Evolutionary conservation across 768 basidiomycete species (phyloP).

Genomic region (Strobilomyces dryophilus): DNA sequence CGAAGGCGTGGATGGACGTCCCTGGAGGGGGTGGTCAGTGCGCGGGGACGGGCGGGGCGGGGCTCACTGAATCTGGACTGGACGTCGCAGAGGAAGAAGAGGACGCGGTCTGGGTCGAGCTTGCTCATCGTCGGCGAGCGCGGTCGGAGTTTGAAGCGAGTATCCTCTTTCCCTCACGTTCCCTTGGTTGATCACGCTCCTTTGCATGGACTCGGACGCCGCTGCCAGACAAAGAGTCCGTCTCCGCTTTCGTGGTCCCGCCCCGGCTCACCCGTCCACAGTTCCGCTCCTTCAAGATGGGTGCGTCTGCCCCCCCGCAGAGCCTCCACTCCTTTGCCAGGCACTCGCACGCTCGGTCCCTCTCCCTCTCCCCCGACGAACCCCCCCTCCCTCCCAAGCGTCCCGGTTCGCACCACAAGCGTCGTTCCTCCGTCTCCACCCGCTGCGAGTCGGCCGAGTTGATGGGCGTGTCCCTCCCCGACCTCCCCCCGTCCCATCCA

Average conservation of each 20-base stretch:
- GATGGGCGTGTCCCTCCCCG: conserved; percentile 77
- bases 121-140: conserved; percentile 4
- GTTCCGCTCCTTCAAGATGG: conserved; percentile 75
- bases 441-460: conserved; percentile 86
- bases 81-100: conserved; percentile 83
- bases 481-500: conserved; percentile 53
- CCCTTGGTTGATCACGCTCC: conserved; percentile 14
- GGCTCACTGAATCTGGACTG: conserved; percentile 69
- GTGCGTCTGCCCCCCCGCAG: conserved; percentile 36
- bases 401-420: conserved; percentile 73
- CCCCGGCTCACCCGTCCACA: conserved; percentile 23
- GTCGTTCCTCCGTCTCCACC: conserved; percentile 85
- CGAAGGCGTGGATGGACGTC: conserved; percentile 62
- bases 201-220: conserved; percentile 36
- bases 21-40: conserved; percentile 28
- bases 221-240: conserved; percentile 43
- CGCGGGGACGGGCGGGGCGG: no score
- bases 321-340: conserved; percentile 35
- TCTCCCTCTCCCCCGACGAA: conserved; percentile 26
- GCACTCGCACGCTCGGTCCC: conserved; percentile 37
- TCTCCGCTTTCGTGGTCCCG: no score
- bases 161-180: conserved; percentile 18
- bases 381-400: conserved; percentile 43
- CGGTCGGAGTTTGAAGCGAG: conserved; percentile 24
- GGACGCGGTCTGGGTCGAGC: conserved; percentile 37